These are phyloP conservation scores for Penicillium sp. DNA, from an alignment of 2,329 filamentous ascomycete genomes.

Conservation along the genomic window DNA sequence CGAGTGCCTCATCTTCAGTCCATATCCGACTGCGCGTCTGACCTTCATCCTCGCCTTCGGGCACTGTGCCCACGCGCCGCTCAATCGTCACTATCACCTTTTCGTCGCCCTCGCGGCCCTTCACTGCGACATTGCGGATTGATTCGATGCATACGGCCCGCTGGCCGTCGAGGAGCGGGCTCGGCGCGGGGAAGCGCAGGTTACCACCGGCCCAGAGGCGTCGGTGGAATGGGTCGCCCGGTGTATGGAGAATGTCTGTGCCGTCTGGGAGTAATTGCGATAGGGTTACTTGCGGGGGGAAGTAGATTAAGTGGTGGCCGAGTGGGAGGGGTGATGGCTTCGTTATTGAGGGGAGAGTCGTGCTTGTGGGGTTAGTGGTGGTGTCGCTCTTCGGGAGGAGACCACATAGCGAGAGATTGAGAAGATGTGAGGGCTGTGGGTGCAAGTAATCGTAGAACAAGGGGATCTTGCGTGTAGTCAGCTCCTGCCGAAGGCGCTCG, in stretches of 20 bases:
- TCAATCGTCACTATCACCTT: slow-evolving; percentile 65
- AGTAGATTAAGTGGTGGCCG: slow-evolving; percentile 84
- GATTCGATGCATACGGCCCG: slow-evolving; percentile 49
- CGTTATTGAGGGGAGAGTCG: slow-evolving; percentile 37
- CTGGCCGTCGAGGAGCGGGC: slow-evolving; percentile 34
- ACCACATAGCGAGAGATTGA: slow-evolving; percentile 63
- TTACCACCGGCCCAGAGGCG: slow-evolving; percentile 89
- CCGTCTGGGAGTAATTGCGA: slow-evolving; percentile 74
- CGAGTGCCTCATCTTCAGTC: slow-evolving; percentile 45
- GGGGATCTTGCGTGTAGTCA: slow-evolving; percentile 53
- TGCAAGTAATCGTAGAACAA: slow-evolving; percentile 59
- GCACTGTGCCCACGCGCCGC: slow-evolving; percentile 49
- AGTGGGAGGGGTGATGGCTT: slow-evolving; percentile 31
- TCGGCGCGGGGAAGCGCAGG: slow-evolving; percentile 54
- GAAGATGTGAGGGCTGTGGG: slow-evolving; percentile 64
- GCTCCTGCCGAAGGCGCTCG: slow-evolving; percentile 42
- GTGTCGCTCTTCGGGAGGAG: slow-evolving; percentile 46
- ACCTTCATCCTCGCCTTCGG: slow-evolving; percentile 37
- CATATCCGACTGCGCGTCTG: slow-evolving; percentile 46
- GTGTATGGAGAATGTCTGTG: slow-evolving; percentile 77
- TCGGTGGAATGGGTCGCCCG: slow-evolving; percentile 69
- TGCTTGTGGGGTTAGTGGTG: slow-evolving; percentile 27
- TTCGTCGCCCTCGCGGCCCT: slow-evolving; percentile 53
- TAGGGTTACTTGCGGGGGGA: slow-evolving; percentile 68
- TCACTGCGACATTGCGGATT: slow-evolving; percentile 52